A percentile compares a stretch with the other conserved stretches of the same genome.
Conservation (phyloP, 129 eudicot genomes). For the Tanacetum coccineum region DNA sequence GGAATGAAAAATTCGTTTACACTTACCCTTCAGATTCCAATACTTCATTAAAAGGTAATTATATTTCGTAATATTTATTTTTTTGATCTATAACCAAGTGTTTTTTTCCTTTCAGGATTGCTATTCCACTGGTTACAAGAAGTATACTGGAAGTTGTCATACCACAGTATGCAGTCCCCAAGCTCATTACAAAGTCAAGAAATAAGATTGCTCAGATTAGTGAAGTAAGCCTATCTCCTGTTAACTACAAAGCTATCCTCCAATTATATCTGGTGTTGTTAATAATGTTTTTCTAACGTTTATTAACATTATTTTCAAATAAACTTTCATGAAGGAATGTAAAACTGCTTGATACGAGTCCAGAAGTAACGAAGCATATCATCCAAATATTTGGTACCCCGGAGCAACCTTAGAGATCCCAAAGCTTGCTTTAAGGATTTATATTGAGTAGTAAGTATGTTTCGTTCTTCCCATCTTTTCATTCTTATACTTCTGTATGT, state of each 20-base stretch:
- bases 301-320: constrained; percentile 27
- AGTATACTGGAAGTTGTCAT: too few relatives aligned
- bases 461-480: constrained; percentile 6
- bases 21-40: too few relatives aligned
- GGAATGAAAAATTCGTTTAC: too few relatives aligned
- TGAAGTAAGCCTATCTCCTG: constrained; percentile 26
- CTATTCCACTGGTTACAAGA: constrained; percentile 86
- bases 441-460: constrained; percentile 87
- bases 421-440: constrained; percentile 97
- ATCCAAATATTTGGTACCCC: constrained; percentile 88
- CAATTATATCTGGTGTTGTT: background rate
- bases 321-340: constrained; percentile 93
- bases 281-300: constrained; percentile 15
- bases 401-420: constrained; percentile 97
- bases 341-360: constrained; percentile 68
- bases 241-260: background rate
- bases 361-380: constrained; percentile 71
- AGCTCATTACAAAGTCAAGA: too few relatives aligned
- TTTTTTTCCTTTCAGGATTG: constrained; percentile 41
- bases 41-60: too few relatives aligned
- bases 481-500: background rate
- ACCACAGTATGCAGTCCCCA: too few relatives aligned
- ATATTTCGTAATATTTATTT: too few relatives aligned
- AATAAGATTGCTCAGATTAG: too few relatives aligned
- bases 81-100: too few relatives aligned